phyloP scores from a whole-genome alignment of 441 rosid genomes.

The Eutrema salsugineum region DNA sequence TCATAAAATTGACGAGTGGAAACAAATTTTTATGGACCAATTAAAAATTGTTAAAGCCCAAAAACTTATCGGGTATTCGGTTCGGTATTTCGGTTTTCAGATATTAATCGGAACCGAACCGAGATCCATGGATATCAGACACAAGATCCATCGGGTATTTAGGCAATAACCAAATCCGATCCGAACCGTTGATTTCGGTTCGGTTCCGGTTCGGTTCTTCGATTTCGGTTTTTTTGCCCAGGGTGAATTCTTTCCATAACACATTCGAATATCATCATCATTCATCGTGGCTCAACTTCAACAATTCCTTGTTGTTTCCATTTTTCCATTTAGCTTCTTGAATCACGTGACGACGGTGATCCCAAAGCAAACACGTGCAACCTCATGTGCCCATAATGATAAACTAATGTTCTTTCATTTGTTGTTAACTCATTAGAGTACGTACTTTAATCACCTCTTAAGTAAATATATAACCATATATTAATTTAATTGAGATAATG shows the following conservation, averaged over 20 bases:
- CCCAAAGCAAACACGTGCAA: conserved; percentile 57
- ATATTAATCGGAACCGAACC: too few species aligned
- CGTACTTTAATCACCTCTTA: conserved; percentile 17
- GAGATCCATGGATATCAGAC: too few species aligned
- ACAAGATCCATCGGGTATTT: too few species aligned
- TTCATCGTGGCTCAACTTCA: conserved; percentile 16
- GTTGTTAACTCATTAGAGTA: conserved; percentile 7
- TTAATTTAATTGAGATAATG: conserved; percentile 19
- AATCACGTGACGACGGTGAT: conserved; percentile 55
- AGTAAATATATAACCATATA: background rate
- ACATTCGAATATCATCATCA: conserved; percentile 25
- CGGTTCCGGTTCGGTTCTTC: too few species aligned
- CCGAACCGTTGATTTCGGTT: too few species aligned
- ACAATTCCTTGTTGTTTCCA: background rate
- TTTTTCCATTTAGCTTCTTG: conserved; percentile 20
- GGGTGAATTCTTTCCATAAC: conserved; percentile 7
- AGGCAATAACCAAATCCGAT: too few species aligned
- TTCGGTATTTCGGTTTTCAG: too few species aligned
- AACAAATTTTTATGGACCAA: too few species aligned
- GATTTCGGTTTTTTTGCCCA: too few species aligned
- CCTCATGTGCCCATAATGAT: conserved; percentile 44
- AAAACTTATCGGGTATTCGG: too few species aligned
- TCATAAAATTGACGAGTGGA: too few species aligned
- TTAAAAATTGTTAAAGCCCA: too few species aligned
- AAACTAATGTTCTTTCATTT: background rate